These are phyloP conservation scores for Suhomyces vadensis DNA, from an alignment of 805 yeast species.

Conservation along the genomic window DNA sequence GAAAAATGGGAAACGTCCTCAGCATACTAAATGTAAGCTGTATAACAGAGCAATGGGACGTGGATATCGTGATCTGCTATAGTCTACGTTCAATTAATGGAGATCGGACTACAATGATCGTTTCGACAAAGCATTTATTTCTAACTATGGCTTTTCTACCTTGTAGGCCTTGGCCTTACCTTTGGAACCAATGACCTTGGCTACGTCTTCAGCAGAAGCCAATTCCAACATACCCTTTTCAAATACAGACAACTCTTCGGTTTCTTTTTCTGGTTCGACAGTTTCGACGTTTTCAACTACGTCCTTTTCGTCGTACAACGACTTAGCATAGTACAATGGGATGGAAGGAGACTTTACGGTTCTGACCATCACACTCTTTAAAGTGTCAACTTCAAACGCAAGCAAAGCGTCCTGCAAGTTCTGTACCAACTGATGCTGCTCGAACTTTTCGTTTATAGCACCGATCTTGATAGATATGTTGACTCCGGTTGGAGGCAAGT, in stretches of 20 bases:
- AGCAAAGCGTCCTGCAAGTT: conserved; percentile 59
- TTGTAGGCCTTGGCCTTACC: conserved; percentile 15
- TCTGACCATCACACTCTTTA: conserved; percentile 65
- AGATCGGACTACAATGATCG: too few species aligned
- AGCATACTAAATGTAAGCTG: too few species aligned
- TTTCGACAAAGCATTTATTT: too few species aligned
- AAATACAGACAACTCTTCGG: conserved; percentile 52
- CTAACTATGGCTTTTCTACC: conserved; percentile 17
- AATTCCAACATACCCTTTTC: conserved; percentile 80
- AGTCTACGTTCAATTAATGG: too few species aligned
- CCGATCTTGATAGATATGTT: conserved; percentile 71
- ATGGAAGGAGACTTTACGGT: conserved; percentile 74
- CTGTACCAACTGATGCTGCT: conserved; percentile 52
- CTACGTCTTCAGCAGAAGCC: conserved; percentile 74
- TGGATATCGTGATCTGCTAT: too few species aligned
- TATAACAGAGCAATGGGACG: too few species aligned
- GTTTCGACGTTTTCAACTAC: conserved; percentile 32
- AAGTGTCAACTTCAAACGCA: conserved; percentile 44
- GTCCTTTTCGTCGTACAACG: conserved; percentile 52
- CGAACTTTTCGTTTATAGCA: conserved; percentile 37
- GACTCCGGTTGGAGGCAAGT: conserved; percentile 72
- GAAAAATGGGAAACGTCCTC: too few species aligned
- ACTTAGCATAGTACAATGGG: conserved; percentile 75
- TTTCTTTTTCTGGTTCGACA: conserved; percentile 31
- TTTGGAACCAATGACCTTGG: conserved; percentile 60